A percentile compares a stretch with the other conserved stretches of the same genome.
phyloP scores from a whole-genome alignment of 495 filamentous ascomycete genomes.

The Bacidia gigantensis region DNA sequence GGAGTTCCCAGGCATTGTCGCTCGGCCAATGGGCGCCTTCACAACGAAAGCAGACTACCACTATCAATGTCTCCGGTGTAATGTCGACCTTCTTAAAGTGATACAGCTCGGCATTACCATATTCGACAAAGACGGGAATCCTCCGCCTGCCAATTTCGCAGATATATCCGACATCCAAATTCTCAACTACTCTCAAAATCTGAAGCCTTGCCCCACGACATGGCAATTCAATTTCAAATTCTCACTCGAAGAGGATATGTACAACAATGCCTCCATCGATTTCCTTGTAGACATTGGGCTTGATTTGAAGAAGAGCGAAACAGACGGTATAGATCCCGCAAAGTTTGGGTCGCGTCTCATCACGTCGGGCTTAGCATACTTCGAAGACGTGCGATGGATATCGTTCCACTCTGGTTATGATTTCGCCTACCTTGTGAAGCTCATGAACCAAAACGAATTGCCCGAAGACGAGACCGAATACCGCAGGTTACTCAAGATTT shows the following conservation, averaged over 20 bases:
- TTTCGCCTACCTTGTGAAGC: constrained; percentile 91
- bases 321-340: constrained; percentile 78
- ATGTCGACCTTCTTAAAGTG: constrained; percentile 91
- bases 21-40: constrained; percentile 86
- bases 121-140: constrained; percentile 76
- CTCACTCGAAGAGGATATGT: constrained; percentile 89
- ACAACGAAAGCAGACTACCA: constrained; percentile 92
- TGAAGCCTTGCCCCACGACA: constrained; percentile 64
- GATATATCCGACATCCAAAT: constrained; percentile 39
- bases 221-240: constrained; percentile 99
- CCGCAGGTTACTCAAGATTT: constrained; percentile 67
- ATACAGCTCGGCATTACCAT: constrained; percentile 93
- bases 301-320: constrained; percentile 68
- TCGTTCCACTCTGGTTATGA: constrained; percentile 99
- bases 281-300: constrained; percentile 76
- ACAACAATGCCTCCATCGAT: constrained; percentile 80
- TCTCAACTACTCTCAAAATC: constrained; percentile 32
- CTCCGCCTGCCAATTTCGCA: constrained; percentile 53
- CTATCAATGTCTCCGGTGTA: constrained; percentile 93
- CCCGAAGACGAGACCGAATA: constrained; percentile 82
- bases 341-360: constrained; percentile 83
- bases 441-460: constrained; percentile 64
- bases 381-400: constrained; percentile 83
- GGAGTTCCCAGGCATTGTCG: constrained; percentile 92
- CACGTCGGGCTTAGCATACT: constrained; percentile 78